Percentiles rank a stretch among this genome's conserved stretches.
These are phyloP conservation scores for Allium cepa DNA, from an alignment of 106 monocot species.

Conservation along the genomic window DNA sequence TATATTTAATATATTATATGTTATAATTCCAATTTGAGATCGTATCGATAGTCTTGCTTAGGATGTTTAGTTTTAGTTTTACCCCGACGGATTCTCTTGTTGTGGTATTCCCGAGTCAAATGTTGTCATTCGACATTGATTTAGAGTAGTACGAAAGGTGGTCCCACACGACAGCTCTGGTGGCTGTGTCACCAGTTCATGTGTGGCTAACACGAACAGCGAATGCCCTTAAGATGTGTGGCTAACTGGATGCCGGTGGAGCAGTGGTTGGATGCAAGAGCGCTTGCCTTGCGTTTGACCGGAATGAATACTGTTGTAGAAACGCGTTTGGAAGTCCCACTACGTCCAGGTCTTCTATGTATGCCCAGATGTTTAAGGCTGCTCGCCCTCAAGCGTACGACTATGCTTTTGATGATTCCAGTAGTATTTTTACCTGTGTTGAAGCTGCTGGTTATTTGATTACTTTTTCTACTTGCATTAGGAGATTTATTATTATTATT, in stretches of 20 bases:
- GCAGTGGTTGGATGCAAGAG: conserved; percentile 3
- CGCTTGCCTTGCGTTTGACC: conserved; percentile 25
- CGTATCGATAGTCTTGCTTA: too few relatives aligned
- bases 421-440: neutral
- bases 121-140: neutral
- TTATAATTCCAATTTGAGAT: too few relatives aligned
- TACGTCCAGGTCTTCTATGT: neutral
- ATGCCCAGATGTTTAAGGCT: neutral
- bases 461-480: neutral
- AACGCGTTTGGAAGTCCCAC: neutral
- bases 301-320: conserved; percentile 3
- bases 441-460: neutral
- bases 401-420: neutral
- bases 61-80: too few relatives aligned
- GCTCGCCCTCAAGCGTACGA: neutral
- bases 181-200: conserved; percentile 2
- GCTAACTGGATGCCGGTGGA: neutral
- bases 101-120: too few relatives aligned
- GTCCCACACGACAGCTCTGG: neutral
- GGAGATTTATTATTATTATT: too few relatives aligned
- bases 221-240: neutral
- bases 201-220: neutral
- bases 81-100: too few relatives aligned
- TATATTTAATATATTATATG: too few relatives aligned
- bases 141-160: conserved; percentile 1